Evolutionary conservation across 805 yeast genomes (phyloP).

Genomic region (Saccharomycopsis javanensis): DNA sequence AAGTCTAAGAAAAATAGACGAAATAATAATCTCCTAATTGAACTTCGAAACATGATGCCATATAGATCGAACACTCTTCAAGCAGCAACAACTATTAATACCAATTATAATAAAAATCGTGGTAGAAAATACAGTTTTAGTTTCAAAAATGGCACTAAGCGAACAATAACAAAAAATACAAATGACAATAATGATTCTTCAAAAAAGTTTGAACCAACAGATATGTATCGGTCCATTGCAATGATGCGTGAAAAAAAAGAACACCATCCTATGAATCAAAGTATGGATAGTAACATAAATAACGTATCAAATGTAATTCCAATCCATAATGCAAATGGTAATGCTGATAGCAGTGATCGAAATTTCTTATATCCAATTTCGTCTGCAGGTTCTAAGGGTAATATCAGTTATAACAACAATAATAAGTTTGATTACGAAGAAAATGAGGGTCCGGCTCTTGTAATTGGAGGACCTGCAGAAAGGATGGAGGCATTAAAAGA

Average conservation of each 20-base stretch:
- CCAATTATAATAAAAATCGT: not conserved
- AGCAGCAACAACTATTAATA: not conserved
- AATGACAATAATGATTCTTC: conserved; percentile 23
- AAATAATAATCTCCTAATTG: not conserved
- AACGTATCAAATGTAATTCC: not conserved
- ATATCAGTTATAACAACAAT: conserved; percentile 2
- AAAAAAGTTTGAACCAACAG: conserved; percentile 54
- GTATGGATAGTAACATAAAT: not conserved
- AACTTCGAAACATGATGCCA: not conserved
- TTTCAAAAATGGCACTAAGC: conserved; percentile 11
- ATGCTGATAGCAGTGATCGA: not conserved
- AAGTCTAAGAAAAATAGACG: not conserved
- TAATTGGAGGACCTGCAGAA: conserved; percentile 71
- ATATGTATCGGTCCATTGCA: conserved; percentile 74
- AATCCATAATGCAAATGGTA: not conserved
- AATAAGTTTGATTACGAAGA: conserved; percentile 30
- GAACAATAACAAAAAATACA: conserved; percentile 26
- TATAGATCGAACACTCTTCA: not conserved
- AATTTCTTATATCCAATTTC: not conserved
- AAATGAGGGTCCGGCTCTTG: conserved; percentile 69
- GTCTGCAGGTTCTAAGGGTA: not conserved
- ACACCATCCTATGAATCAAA: conserved; percentile 10
- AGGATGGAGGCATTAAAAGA: conserved; percentile 23
- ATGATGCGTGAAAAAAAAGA: conserved; percentile 54
- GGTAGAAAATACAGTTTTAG: not conserved